Evolutionary conservation across 2,329 filamentous ascomycete species (phyloP), one percentile per base, ranked within the genome.

Genomic region (Teratosphaeria destructans): DNA sequence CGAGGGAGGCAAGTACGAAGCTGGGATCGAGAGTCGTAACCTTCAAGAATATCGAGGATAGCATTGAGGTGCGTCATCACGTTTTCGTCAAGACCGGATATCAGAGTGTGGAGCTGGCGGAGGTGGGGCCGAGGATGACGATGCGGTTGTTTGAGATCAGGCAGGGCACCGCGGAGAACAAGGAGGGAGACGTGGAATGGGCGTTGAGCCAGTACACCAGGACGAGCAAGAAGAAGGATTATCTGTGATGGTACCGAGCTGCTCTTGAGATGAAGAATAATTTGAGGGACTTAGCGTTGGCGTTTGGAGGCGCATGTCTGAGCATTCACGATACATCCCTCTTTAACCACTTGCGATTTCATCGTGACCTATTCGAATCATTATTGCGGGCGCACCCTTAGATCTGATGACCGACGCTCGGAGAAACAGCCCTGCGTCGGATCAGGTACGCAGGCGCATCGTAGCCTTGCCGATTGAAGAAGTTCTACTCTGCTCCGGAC

Each of bases 161-260:
- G 54, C 87, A 87, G 57, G 93, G 94, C 16, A 95, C 93, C 3
- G 78, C 96, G 61, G 94, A 97, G 72, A 95, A 92, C 70, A 95
- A 95, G 74, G 89, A 95, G 66, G 93, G 93, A 3, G 94, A 99
- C 75, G 85, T 95, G 4, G 94, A 99, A 76, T 99, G 94, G 94
- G 88, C 94, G 64, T 80, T 99, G 64, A 95, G 90, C 62, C 93
- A 96, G 72, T 99, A 96, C 74, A 99, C 93, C 8, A 82, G 94
- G 66, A 97, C 93, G 14, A 87, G 88, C 68, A 85, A 86, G 76
- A 97, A 97, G 84, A 96, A 96, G 85, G 90, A 95, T 71, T 96
- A 95, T 71, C 81, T 96, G 58, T 96, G 43, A 49, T 19, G 16
- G 10, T 1, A 23, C 16, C 23, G 16, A 19, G n/a, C 3, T 6